Evolutionary conservation across 1,139 yeast species (phyloP).

Genomic region (Scheffersomyces illinoinensis): DNA sequence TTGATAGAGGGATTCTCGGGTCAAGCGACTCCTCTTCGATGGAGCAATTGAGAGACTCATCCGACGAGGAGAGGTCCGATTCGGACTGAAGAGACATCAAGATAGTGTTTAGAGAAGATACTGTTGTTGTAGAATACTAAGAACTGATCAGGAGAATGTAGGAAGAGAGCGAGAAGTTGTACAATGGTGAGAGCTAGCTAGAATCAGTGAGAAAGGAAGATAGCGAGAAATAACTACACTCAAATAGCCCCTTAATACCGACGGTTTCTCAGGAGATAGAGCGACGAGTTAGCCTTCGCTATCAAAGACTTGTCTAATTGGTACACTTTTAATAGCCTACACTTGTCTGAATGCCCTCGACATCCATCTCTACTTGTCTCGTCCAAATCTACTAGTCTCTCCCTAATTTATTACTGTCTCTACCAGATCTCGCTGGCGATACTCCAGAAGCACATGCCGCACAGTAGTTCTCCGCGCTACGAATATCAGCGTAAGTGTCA

Average conservation of each 20-base stretch:
- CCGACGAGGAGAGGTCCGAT: not conserved
- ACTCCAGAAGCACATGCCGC: not conserved
- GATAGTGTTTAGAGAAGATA: not conserved
- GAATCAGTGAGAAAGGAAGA: not conserved
- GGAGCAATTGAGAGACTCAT: not conserved
- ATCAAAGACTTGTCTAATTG: not conserved
- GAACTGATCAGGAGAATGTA: not conserved
- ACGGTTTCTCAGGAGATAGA: not conserved
- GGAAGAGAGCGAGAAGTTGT: not conserved
- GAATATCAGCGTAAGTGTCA: not conserved
- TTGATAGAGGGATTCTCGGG: slow-evolving; percentile 24
- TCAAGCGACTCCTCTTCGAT: slow-evolving; percentile 3
- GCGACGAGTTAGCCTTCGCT: not conserved
- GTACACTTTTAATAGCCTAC: not conserved
- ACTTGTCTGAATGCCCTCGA: not conserved
- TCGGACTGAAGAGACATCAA: not conserved
- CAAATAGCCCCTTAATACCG: too few species aligned
- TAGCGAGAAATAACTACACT: too few species aligned
- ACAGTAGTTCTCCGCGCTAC: not conserved
- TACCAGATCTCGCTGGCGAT: not conserved
- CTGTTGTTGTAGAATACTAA: not conserved
- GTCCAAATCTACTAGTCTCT: not conserved
- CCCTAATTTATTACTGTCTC: not conserved
- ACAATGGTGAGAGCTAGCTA: too few species aligned
- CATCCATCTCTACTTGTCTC: too few species aligned